phyloP scores from a whole-genome alignment of 2,329 filamentous ascomycete species.

The Fusarium napiforme region DNA sequence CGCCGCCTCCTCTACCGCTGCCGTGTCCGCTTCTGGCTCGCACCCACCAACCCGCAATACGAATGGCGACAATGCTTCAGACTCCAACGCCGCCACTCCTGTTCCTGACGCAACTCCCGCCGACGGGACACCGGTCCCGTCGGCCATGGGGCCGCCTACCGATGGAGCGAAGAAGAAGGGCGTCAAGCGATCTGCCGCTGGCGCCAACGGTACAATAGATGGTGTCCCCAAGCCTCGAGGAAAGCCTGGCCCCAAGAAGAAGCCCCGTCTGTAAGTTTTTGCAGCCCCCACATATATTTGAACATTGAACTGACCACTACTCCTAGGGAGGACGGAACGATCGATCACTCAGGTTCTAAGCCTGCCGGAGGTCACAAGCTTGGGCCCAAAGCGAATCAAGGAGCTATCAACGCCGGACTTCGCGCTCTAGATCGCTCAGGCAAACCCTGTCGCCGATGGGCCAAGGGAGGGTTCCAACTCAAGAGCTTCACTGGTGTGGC shows the following conservation, averaged over 20 bases:
- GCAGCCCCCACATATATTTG: background rate
- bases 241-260: slow-evolving; percentile 97
- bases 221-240: slow-evolving; percentile 75
- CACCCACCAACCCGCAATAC: slow-evolving; percentile 51
- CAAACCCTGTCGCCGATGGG: slow-evolving; percentile 92
- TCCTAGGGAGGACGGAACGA: slow-evolving; percentile 69
- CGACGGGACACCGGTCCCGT: slow-evolving; percentile 64
- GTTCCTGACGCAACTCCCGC: slow-evolving; percentile 61
- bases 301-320: slow-evolving; percentile 44
- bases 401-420: slow-evolving; percentile 95
- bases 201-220: slow-evolving; percentile 71
- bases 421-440: slow-evolving; percentile 93
- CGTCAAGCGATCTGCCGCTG: slow-evolving; percentile 74
- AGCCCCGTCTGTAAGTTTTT: slow-evolving; percentile 84
- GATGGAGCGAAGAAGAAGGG: slow-evolving; percentile 80
- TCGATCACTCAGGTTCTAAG: slow-evolving; percentile 66
- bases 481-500: slow-evolving; percentile 92
- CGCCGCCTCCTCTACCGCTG: too few relatives aligned
- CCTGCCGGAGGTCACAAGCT: slow-evolving; percentile 78
- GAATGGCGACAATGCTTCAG: slow-evolving; percentile 66
- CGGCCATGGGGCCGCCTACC: slow-evolving; percentile 68
- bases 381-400: slow-evolving; percentile 95
- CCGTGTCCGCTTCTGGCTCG: slow-evolving; percentile 49
- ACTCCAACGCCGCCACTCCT: slow-evolving; percentile 70
- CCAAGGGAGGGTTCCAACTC: slow-evolving; percentile 81